A percentile compares a stretch with the other conserved stretches of the same genome.
Evolutionary conservation across 495 filamentous ascomycete species (phyloP).

Genomic region (Cladorrhinum samala): DNA sequence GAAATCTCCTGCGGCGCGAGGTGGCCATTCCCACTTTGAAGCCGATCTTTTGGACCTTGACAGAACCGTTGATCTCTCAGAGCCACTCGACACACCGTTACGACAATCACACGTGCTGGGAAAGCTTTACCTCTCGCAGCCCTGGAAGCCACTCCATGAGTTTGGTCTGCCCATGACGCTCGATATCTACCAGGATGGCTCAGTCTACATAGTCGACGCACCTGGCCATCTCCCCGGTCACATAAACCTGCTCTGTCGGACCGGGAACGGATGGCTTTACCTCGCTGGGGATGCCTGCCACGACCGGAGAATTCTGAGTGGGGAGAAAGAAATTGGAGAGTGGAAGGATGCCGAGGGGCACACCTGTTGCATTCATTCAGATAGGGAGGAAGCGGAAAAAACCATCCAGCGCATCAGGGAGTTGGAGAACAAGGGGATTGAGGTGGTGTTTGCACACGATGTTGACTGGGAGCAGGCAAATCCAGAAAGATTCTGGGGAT

Average conservation of each 20-base stretch:
- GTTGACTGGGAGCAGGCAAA: conserved; percentile 35
- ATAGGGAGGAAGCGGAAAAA: conserved; percentile 26
- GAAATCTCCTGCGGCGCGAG: conserved; percentile 14
- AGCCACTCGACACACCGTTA: conserved; percentile 5
- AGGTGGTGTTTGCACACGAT: conserved; percentile 42
- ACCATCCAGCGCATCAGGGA: conserved; percentile 27
- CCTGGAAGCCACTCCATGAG: conserved; percentile 20
- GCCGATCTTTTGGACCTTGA: conserved; percentile 27
- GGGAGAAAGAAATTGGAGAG: conserved; percentile 33
- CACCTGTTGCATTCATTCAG: conserved; percentile 34
- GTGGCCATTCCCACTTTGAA: conserved; percentile 38
- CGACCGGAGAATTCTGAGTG: conserved; percentile 33
- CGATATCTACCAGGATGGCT: conserved; percentile 37
- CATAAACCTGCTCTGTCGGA: conserved; percentile 34
- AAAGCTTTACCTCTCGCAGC: background rate
- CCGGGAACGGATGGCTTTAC: conserved; percentile 27
- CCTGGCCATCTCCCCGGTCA: conserved; percentile 43
- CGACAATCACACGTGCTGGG: background rate
- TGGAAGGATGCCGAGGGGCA: conserved; percentile 32
- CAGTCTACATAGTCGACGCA: conserved; percentile 34
- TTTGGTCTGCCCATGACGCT: conserved; percentile 24
- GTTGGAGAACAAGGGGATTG: conserved; percentile 30
- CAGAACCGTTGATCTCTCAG: conserved; percentile 32
- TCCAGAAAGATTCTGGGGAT: conserved; percentile 29
- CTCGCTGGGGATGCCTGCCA: conserved; percentile 42